A percentile compares a stretch with the other conserved stretches of the same genome.
Conservation (phyloP, 139 green algal genomes). For the Picochlorum sp. region DNA sequence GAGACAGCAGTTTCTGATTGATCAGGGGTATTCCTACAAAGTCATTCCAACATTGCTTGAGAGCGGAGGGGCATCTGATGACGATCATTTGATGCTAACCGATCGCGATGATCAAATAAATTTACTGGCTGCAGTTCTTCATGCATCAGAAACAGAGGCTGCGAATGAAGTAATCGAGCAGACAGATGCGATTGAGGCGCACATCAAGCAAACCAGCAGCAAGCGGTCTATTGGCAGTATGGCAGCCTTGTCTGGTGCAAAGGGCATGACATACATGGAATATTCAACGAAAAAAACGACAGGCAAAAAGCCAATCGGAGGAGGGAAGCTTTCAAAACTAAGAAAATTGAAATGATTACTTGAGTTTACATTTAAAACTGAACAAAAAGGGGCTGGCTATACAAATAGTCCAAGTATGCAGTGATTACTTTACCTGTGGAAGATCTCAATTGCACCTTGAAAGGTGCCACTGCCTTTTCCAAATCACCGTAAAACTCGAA, state of each 20-base stretch:
- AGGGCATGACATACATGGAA: slow-evolving; percentile 68
- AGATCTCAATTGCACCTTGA: no score
- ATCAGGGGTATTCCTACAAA: slow-evolving; percentile 98
- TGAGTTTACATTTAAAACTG: slow-evolving; percentile 3
- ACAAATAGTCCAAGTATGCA: neutral
- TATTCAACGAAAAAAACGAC: slow-evolving; percentile 23
- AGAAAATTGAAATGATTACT: slow-evolving; percentile 4
- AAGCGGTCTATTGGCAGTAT: slow-evolving; percentile 55
- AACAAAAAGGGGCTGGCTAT: neutral
- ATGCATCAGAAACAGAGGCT: slow-evolving; percentile 54
- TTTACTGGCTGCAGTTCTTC: slow-evolving; percentile 57
- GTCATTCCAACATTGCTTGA: slow-evolving; percentile 82
- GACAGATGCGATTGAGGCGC: slow-evolving; percentile 31
- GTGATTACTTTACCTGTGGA: neutral
- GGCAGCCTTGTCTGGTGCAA: slow-evolving; percentile 61
- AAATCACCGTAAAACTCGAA: neutral
- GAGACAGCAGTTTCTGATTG: slow-evolving; percentile 97
- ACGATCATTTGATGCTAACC: slow-evolving; percentile 30
- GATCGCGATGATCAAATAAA: slow-evolving; percentile 61
- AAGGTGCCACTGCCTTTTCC: neutral
- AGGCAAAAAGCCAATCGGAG: neutral
- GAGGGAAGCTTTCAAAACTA: slow-evolving; percentile 15
- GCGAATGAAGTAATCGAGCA: slow-evolving; percentile 53
- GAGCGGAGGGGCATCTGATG: slow-evolving; percentile 19
- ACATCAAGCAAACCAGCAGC: slow-evolving; percentile 1